Percentiles rank a stretch among this genome's conserved stretches.
These are phyloP conservation scores for Calonectria pauciramosa DNA, from an alignment of 2,329 filamentous ascomycete genomes.

Conservation along the genomic window DNA sequence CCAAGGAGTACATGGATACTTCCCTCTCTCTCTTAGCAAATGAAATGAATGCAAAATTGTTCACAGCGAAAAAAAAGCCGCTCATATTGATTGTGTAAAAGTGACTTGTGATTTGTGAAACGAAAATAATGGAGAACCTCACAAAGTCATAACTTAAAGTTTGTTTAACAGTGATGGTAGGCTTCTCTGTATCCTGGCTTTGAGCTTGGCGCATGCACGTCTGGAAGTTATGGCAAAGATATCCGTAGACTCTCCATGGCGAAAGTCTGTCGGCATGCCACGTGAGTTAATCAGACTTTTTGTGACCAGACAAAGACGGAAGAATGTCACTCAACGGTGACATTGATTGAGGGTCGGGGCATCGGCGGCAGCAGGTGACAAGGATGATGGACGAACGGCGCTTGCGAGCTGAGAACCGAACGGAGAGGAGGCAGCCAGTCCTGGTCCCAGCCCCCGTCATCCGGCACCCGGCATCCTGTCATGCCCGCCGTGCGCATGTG, in stretches of 20 bases:
- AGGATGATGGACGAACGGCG: not conserved
- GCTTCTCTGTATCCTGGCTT: not conserved
- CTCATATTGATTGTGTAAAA: not conserved
- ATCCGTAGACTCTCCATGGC: not conserved
- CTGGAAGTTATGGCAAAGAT: not conserved
- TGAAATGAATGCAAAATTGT: constrained; percentile 8
- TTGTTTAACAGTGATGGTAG: not conserved
- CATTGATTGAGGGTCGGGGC: constrained; percentile 5
- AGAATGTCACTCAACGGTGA: not conserved
- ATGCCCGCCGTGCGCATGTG: not conserved
- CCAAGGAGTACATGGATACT: constrained; percentile 5
- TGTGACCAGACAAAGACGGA: not conserved
- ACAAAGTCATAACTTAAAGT: not conserved
- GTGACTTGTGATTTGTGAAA: not conserved
- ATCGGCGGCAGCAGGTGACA: not conserved
- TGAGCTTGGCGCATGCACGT: not conserved
- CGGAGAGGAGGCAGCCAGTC: constrained; percentile 23
- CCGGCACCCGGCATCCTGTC: not conserved
- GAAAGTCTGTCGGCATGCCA: constrained; percentile 7
- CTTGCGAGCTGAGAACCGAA: not conserved
- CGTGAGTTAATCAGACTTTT: constrained; percentile 8
- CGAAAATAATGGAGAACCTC: not conserved
- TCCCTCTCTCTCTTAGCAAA: constrained; percentile 1
- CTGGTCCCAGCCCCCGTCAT: not conserved
- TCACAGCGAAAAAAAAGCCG: not conserved